A percentile compares a stretch with the other conserved stretches of the same genome.
Conservation (phyloP, 2,329 filamentous ascomycete species). For the Aureobasidium namibiae region DNA sequence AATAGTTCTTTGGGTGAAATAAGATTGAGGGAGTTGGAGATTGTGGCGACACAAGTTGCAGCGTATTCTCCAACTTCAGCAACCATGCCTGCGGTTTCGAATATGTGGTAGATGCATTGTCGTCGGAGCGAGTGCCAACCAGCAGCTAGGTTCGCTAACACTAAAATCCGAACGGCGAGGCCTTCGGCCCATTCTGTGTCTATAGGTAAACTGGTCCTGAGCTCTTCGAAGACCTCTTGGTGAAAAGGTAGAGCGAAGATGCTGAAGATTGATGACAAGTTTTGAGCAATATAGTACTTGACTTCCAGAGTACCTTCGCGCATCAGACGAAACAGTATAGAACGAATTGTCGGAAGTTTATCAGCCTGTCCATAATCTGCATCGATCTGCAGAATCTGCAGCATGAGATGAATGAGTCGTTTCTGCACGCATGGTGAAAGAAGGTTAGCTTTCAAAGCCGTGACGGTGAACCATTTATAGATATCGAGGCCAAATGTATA, state of each 20-base stretch:
- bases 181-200: constrained; percentile 67
- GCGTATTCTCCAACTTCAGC: constrained; percentile 60
- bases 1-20: constrained; percentile 65
- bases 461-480: constrained; percentile 68
- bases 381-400: constrained; percentile 58
- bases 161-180: constrained; percentile 72
- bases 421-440: constrained; percentile 63
- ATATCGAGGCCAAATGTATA: constrained; percentile 62
- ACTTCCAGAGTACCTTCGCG: constrained; percentile 57
- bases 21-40: constrained; percentile 59
- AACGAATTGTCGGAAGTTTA: constrained; percentile 53
- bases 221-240: constrained; percentile 74
- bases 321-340: constrained; percentile 67
- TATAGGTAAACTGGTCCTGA: constrained; percentile 69
- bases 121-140: constrained; percentile 79
- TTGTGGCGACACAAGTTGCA: constrained; percentile 57
- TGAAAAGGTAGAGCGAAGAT: constrained; percentile 77
- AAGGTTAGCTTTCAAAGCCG: constrained; percentile 57
- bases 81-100: constrained; percentile 76
- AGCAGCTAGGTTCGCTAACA: constrained; percentile 69
- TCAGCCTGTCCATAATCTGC: constrained; percentile 57
- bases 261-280: constrained; percentile 66
- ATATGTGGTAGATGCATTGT: constrained; percentile 85
- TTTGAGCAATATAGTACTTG: constrained; percentile 65
- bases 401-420: constrained; percentile 58